Evolutionary conservation across 2,329 filamentous ascomycete genomes (phyloP), one percentile per base, ranked within the genome.

Genomic region (Bisporella sp.): DNA sequence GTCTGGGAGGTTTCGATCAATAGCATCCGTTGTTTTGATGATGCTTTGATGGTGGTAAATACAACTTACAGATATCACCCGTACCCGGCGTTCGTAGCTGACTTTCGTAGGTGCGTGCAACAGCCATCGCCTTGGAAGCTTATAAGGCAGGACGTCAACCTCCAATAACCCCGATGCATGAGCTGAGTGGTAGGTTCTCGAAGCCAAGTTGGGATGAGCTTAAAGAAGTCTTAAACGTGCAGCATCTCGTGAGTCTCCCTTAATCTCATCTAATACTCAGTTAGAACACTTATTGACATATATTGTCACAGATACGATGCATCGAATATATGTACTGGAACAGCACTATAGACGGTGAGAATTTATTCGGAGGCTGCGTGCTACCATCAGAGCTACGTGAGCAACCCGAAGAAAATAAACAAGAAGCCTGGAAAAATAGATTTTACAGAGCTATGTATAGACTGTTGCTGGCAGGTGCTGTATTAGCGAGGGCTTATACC

Each of bases 371-470:
- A 21, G 21, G 21, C 21, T 21, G 21, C 21, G 3, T 21, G 21
- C 21, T 21, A 21, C 21, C 21, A 21, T 21, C 21, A 3, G 21
- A 21, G 21, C 21, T 21, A 21, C 21, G 21, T 21, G 21, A 21
- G 21, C 21, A 2, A 21, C 21, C 21, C 21, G 3, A 21, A 21
- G 21, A 21, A 21, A 21, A 21, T 3, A 3, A 21, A 21, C 21
- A 21, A 3, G 21, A 21, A 21, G 21, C 21, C 21, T 21, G 21
- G 21, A 21, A 21, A 46, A 48, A 56, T 41, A 8, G 42, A 4
- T 56, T 56, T 45, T 56, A 46, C 45, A 47, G 52, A 39, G 50
- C 54, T 30, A 54, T 54, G 49, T 56, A 54, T 53, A 47, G 52
- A 44, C 43, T 56, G 29, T 30, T 56, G 31, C 28, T 54, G 49